A percentile compares a stretch with the other conserved stretches of the same genome.
Conservation (phyloP, 768 basidiomycete species). For the Mycena filopes region DNA sequence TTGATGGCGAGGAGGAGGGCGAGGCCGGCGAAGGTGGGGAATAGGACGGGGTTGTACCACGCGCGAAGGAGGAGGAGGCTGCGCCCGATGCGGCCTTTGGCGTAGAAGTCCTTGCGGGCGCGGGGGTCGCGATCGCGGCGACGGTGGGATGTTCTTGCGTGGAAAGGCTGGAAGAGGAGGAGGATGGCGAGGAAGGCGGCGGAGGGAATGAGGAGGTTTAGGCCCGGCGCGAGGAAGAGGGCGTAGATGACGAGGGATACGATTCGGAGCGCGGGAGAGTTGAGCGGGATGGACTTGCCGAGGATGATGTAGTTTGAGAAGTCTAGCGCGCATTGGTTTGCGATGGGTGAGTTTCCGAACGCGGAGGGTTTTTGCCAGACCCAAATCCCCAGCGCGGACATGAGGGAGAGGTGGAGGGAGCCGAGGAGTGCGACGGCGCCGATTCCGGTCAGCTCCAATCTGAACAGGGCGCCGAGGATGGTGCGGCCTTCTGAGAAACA, state of each 20-base stretch:
- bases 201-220: conserved; percentile 18
- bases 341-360: conserved; percentile 3
- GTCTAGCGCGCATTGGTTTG: neutral
- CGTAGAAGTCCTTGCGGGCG: too few relatives aligned
- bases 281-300: neutral
- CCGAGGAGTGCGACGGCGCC: conserved; percentile 7
- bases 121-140: neutral
- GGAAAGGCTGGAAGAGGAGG: conserved; percentile 3
- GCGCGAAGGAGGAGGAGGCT: neutral
- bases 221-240: conserved; percentile 7
- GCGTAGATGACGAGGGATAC: conserved; percentile 18
- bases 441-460: neutral
- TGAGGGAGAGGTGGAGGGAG: conserved; percentile 24
- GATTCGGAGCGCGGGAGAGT: neutral
- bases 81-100: neutral
- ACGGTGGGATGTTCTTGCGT: neutral
- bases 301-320: neutral
- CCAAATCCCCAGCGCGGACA: conserved; percentile 27
- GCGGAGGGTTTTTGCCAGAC: conserved; percentile 17
- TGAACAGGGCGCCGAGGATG: conserved; percentile 1
- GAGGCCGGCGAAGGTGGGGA: conserved; percentile 12
- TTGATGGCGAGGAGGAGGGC: conserved; percentile 18
- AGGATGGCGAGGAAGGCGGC: neutral
- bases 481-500: neutral
- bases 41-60: conserved; percentile 7